These are phyloP conservation scores for Pichia sp. DNA, from an alignment of 1,139 yeast genomes.

Conservation along the genomic window DNA sequence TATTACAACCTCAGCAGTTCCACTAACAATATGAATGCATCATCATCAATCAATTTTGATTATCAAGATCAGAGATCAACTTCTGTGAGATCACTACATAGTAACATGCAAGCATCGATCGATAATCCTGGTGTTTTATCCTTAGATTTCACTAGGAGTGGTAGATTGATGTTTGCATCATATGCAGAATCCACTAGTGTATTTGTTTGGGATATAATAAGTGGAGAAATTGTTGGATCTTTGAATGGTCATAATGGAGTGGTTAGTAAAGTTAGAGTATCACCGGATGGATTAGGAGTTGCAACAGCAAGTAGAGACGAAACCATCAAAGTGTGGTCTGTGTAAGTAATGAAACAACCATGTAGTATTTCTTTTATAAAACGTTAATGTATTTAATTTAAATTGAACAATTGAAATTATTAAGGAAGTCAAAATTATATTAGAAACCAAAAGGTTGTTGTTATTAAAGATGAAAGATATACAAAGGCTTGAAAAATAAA, in stretches of 20 bases:
- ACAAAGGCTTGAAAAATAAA: no score
- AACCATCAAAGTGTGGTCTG: slow-evolving; percentile 61
- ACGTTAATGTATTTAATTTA: no score
- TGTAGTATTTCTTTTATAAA: neutral
- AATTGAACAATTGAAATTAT: no score
- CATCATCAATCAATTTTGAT: slow-evolving; percentile 5
- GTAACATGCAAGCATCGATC: slow-evolving; percentile 36
- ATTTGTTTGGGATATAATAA: slow-evolving; percentile 75
- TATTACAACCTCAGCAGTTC: neutral
- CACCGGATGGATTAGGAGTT: slow-evolving; percentile 74
- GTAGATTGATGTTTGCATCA: slow-evolving; percentile 71
- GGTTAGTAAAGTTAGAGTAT: slow-evolving; percentile 61
- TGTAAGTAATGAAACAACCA: slow-evolving; percentile 11
- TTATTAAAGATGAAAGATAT: no score
- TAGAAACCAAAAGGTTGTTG: no score
- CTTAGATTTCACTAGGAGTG: slow-evolving; percentile 72
- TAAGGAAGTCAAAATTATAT: no score
- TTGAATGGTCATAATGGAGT: slow-evolving; percentile 54
- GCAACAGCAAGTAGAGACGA: slow-evolving; percentile 75
- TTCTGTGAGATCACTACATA: slow-evolving; percentile 19
- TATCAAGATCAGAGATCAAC: slow-evolving; percentile 6
- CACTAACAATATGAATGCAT: slow-evolving; percentile 1
- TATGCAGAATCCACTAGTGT: slow-evolving; percentile 71
- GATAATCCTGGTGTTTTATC: slow-evolving; percentile 68
- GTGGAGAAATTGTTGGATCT: slow-evolving; percentile 62